Evolutionary conservation across 345 rosid species (phyloP), one percentile per base, ranked within the genome.

Genomic region (Eucalyptus coolabah): DNA sequence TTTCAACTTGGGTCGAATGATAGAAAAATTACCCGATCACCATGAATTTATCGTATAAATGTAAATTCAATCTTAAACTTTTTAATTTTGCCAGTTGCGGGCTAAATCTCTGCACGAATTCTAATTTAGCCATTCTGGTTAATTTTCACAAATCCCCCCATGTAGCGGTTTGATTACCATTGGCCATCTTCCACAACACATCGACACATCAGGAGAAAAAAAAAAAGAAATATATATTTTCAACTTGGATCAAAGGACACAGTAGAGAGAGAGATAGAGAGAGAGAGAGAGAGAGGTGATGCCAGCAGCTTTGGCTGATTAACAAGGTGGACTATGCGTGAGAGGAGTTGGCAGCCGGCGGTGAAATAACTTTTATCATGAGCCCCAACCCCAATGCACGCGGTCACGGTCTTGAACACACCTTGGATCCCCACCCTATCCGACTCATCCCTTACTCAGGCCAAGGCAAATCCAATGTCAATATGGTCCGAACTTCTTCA

Each of bases 161-260:
- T 1, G 0, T 6, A 9, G 6, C 12, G 1, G 12, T 8, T 1
- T 0, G 5, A 2, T 54, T 0, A 21, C 11, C 0, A 1, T 8
- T 1, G 0, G 1, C 0, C 12, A 21, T 21, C 5, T 23, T 24
- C 23, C 2, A 18, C 9, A 0, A 53, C 1, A 19, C 24, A 19
- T 19, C 24, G 0, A 0, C 59, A 53, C 26, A 2, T 19, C 0
- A 0, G 2, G 59, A 19, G 59, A 49, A 19, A 53, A 53, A 7
- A 53, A 53, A 19, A 4, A 18, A 3, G n/a, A n/a, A n/a, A n/a
- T n/a, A 53, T 1, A 53, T 19, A 19, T 53, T 53, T 53, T 53
- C 24, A 53, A 53, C 5, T 53, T 53, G 59, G 59, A 53, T 53
- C 59, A 21, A 53, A 21, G 59, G 59, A 53, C 56, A 51, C 56